Evolutionary conservation across 768 basidiomycete genomes (phyloP), one percentile per base, ranked within the genome.

Genomic region (Lactifluus rugatus): DNA sequence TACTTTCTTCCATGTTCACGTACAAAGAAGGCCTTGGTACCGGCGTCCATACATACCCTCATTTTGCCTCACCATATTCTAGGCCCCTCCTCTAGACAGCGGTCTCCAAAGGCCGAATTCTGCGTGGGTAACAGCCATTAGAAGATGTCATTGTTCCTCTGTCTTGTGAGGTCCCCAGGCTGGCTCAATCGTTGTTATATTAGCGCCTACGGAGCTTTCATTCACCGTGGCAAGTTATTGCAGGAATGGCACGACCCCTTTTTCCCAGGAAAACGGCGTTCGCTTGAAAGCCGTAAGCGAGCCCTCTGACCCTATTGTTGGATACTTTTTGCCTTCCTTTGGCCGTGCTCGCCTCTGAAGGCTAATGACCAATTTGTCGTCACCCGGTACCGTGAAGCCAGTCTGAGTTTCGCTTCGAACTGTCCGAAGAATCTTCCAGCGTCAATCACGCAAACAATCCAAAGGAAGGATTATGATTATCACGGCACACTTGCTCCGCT

Each of bases 241-340:
- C 7, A 45, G 7, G 45, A 25, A 17, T 39, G 10, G 41, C 9
- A 36, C 26, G 42, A 53, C 54, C 45, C 41, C 19, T 26, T 56
- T 60, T 55, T 60, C 46, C 59, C 59, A 56, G 59, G 59, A 46
- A 46, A 17, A 32, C 59, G 59, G 59, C 54, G 26, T 60, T 52
- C 54, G 44, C 54, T 42, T 56, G 54, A 36, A 45, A 44, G 36
- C 54, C 58, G 48, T 44, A 51, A 39, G 14, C 28, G 21, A 31
- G 34, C 48, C 13, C 16, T 19, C 28, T 34, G 37, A 37, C 14
- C 10, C 31, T 16, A 21, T 21, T 31, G 10, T n/a, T 47, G 19
- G 44, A 49, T 52, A 46, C 36, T 54, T 45, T 45, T 51, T 19
- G 17, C 37, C 44, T 41, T 32, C 11, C 37, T 55, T 26, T 31